A percentile compares a stretch with the other conserved stretches of the same genome.
These are phyloP conservation scores for Penicillium sp. DNA, from an alignment of 2,329 filamentous ascomycete species.

Conservation along the genomic window DNA sequence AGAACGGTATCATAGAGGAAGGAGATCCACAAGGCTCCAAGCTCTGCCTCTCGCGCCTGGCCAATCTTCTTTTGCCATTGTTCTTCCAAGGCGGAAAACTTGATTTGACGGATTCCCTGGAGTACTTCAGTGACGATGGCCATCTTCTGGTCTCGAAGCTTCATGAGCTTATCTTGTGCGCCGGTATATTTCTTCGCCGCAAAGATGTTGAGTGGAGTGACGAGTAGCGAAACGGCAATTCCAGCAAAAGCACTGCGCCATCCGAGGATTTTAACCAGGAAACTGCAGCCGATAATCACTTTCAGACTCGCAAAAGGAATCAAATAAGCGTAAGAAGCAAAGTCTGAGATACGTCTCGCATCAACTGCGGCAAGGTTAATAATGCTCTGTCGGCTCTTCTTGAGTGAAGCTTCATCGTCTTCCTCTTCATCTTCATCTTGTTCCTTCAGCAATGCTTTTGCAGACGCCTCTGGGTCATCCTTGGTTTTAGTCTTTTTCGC, in stretches of 20 bases:
- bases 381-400: constrained; percentile 71
- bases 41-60: constrained; percentile 68
- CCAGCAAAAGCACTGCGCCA: constrained; percentile 73
- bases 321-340: constrained; percentile 69
- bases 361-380: constrained; percentile 81
- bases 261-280: constrained; percentile 72
- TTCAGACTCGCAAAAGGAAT: constrained; percentile 69
- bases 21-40: constrained; percentile 69
- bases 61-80: constrained; percentile 77
- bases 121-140: constrained; percentile 77
- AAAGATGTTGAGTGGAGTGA: constrained; percentile 72
- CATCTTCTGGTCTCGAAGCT: constrained; percentile 75
- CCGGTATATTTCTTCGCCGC: constrained; percentile 69
- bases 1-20: constrained; percentile 69
- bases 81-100: constrained; percentile 77
- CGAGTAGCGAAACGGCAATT: constrained; percentile 66
- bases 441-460: constrained; percentile 29
- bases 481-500: constrained; percentile 46
- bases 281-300: constrained; percentile 68
- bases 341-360: constrained; percentile 70
- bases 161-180: constrained; percentile 75
- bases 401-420: constrained; percentile 50
- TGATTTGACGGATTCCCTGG: constrained; percentile 82
- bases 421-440: constrained; percentile 55
- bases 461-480: constrained; percentile 30